phyloP scores from a whole-genome alignment of 176 grass and related monocot genomes.

The Lolium multiflorum region DNA sequence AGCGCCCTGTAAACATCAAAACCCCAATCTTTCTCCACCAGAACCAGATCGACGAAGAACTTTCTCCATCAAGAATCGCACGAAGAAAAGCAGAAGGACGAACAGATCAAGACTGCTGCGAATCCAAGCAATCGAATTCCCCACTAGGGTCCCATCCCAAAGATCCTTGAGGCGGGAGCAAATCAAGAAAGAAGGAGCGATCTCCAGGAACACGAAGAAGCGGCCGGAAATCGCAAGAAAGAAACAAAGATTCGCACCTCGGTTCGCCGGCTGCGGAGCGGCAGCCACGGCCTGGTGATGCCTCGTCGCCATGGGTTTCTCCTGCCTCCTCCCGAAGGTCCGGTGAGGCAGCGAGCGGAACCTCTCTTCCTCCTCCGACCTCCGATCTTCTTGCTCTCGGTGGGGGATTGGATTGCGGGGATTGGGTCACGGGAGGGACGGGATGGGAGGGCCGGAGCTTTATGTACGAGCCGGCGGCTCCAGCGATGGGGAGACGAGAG shows the following conservation, averaged over 20 bases:
- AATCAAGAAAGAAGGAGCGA: conserved; percentile 2
- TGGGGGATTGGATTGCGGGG: conserved; percentile 10
- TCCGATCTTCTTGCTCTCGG: conserved; percentile 10
- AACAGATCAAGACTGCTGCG: not conserved
- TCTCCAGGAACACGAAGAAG: not conserved
- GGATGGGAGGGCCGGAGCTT: not conserved
- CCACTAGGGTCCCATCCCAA: not conserved
- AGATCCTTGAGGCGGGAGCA: not conserved
- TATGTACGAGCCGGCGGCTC: not conserved
- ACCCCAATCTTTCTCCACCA: not conserved
- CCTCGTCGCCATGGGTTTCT: conserved; percentile 67
- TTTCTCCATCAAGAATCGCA: not conserved
- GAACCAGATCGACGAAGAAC: not conserved
- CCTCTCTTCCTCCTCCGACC: not conserved
- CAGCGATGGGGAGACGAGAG: conserved; percentile 50
- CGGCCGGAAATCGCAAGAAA: not conserved
- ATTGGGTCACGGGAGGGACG: not conserved
- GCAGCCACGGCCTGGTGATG: conserved; percentile 46
- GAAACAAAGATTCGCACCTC: conserved; percentile 36
- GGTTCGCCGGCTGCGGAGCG: conserved; percentile 53
- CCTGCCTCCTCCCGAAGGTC: not conserved
- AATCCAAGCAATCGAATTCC: not conserved
- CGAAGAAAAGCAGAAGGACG: not conserved
- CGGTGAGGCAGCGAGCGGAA: not conserved
- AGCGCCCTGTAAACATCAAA: not conserved